Evolutionary conservation across 2,329 filamentous ascomycete genomes (phyloP).

Genomic region (Penicillium sp.): DNA sequence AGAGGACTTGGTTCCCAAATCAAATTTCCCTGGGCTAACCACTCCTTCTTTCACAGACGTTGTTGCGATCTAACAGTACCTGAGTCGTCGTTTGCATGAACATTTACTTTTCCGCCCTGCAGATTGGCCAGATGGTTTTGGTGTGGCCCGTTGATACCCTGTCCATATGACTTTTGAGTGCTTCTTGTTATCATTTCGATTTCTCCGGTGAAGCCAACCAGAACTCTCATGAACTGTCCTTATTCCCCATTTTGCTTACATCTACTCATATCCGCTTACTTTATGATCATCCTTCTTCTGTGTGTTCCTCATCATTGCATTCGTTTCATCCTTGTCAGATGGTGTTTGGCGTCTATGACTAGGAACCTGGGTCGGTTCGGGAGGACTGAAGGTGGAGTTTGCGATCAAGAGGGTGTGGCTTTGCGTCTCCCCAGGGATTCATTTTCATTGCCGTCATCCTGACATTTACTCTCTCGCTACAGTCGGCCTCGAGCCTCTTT

Average conservation of each 20-base stretch:
- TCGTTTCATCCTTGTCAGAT: slow-evolving; percentile 19
- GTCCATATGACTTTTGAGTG: slow-evolving; percentile 24
- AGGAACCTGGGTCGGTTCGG: slow-evolving; percentile 20
- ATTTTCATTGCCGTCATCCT: slow-evolving; percentile 9
- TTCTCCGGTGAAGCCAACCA: neutral
- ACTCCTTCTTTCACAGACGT: slow-evolving; percentile 32
- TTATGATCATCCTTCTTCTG: slow-evolving; percentile 5
- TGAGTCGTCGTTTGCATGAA: slow-evolving; percentile 34
- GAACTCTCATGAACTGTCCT: slow-evolving; percentile 8
- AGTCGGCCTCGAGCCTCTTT: slow-evolving; percentile 6
- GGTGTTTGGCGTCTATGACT: slow-evolving; percentile 24
- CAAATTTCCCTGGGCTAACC: slow-evolving; percentile 5
- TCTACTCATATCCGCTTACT: slow-evolving; percentile 21
- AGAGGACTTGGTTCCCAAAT: slow-evolving; percentile 1
- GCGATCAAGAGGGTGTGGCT: slow-evolving; percentile 13
- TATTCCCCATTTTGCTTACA: slow-evolving; percentile 7
- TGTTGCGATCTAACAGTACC: slow-evolving; percentile 53
- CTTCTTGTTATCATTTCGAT: slow-evolving; percentile 4
- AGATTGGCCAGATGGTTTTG: slow-evolving; percentile 28
- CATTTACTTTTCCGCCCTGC: slow-evolving; percentile 29
- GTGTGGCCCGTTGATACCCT: slow-evolving; percentile 29
- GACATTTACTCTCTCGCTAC: slow-evolving; percentile 23
- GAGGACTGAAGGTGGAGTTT: slow-evolving; percentile 27
- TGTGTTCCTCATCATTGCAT: slow-evolving; percentile 13
- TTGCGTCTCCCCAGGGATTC: slow-evolving; percentile 9